Conservation (phyloP, 2,329 filamentous ascomycete species). For the Parastagonospora nodorum region DNA sequence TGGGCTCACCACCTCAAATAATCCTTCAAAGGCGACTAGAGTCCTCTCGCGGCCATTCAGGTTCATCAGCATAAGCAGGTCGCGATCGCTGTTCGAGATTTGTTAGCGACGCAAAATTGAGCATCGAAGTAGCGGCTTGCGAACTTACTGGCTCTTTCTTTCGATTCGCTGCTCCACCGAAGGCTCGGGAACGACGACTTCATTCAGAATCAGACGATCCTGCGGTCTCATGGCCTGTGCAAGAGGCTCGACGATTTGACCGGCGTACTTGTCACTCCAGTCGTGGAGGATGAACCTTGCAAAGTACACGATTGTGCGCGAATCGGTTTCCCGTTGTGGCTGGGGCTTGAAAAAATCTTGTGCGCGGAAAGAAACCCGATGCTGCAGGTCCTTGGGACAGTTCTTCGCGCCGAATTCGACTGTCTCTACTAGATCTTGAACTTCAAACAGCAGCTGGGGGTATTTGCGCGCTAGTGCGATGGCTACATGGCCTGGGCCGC, state of each 20-base stretch:
- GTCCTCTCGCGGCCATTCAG: slow-evolving; percentile 2
- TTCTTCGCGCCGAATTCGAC: background rate
- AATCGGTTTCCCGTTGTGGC: slow-evolving; percentile 8
- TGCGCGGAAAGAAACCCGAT: background rate
- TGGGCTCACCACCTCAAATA: background rate
- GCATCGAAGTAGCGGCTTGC: no score
- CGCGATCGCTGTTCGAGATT: background rate
- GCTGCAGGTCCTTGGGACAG: background rate
- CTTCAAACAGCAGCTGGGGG: slow-evolving; percentile 9
- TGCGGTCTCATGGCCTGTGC: slow-evolving; percentile 28
- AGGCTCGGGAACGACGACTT: slow-evolving; percentile 3
- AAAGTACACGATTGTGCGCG: slow-evolving; percentile 15
- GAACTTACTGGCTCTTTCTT: slow-evolving; percentile 1
- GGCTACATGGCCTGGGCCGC: slow-evolving; percentile 7
- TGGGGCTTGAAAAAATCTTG: slow-evolving; percentile 14
- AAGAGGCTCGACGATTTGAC: slow-evolving; percentile 31
- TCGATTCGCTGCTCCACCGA: background rate
- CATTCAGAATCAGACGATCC: slow-evolving; percentile 6
- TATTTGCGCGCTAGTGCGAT: slow-evolving; percentile 5
- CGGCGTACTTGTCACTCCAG: slow-evolving; percentile 39
- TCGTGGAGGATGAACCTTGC: slow-evolving; percentile 43
- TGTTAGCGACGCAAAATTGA: no score
- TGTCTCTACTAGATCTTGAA: slow-evolving; percentile 14
- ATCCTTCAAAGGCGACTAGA: background rate
- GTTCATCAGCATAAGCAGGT: slow-evolving; percentile 3